Percentiles rank a stretch among this genome's conserved stretches.
These are phyloP conservation scores for Suillus subalutaceus DNA, from an alignment of 768 basidiomycete species.

Conservation along the genomic window DNA sequence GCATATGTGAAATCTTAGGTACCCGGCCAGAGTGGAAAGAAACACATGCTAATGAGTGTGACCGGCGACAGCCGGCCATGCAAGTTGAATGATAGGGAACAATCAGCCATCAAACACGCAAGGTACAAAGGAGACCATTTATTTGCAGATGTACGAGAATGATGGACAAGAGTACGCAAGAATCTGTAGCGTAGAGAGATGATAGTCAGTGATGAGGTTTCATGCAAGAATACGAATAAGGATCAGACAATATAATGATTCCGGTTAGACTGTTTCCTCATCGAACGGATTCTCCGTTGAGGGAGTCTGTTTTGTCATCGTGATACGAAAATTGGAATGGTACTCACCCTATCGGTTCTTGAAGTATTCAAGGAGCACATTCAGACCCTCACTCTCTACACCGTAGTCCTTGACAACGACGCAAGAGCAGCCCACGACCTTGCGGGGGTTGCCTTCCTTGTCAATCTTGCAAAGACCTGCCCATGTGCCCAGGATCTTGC, in stretches of 20 bases:
- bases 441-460: slow-evolving; percentile 97
- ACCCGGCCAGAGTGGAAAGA: neutral
- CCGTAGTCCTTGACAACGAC: slow-evolving; percentile 99
- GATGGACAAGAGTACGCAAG: neutral
- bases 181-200: neutral
- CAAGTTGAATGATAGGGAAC: neutral
- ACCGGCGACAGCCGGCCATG: neutral
- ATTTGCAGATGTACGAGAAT: neutral
- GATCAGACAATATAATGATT: slow-evolving; percentile 83
- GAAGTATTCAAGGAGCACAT: slow-evolving; percentile 95
- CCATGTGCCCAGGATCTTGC: slow-evolving; percentile 98
- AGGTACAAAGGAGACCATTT: neutral
- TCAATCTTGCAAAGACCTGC: slow-evolving; percentile 99
- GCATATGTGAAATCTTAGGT: neutral
- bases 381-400: slow-evolving; percentile 90
- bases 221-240: slow-evolving; percentile 18
- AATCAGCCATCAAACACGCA: neutral
- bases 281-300: slow-evolving; percentile 72
- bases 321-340: slow-evolving; percentile 15
- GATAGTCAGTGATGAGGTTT: slow-evolving; percentile 3
- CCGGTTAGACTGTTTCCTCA: slow-evolving; percentile 86
- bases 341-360: slow-evolving; percentile 78
- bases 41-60: neutral
- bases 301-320: slow-evolving; percentile 94
- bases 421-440: slow-evolving; percentile 90